These are phyloP conservation scores for Hibiscus tridactylites DNA, from an alignment of 345 rosid species.

Conservation along the genomic window DNA sequence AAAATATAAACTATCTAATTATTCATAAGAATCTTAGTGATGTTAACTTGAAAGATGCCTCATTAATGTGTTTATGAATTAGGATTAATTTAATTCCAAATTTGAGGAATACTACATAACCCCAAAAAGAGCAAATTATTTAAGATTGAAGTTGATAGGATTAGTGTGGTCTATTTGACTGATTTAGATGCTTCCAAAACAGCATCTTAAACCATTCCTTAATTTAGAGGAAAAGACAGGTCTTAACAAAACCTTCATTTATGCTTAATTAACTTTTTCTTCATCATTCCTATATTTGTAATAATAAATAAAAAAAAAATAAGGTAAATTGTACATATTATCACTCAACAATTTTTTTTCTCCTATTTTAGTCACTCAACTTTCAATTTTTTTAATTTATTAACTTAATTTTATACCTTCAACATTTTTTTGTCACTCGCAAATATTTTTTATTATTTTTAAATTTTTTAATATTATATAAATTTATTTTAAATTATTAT, in stretches of 20 bases:
- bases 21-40: background rate
- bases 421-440: no score
- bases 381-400: no score
- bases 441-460: no score
- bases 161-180: background rate
- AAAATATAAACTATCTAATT: no score
- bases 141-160: background rate
- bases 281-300: background rate
- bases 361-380: no score
- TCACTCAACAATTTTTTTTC: no score
- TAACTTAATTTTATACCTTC: no score
- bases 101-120: background rate
- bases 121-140: background rate
- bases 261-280: background rate
- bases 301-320: no score
- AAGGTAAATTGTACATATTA: no score
- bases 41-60: background rate
- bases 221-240: background rate
- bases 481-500: no score
- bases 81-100: background rate
- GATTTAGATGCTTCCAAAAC: background rate
- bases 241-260: background rate
- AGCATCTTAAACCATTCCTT: background rate
- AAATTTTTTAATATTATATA: no score
- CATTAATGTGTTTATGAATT: background rate